Conservation (phyloP, 148 eudicot species). For the Salicornia ramosissima region DNA sequence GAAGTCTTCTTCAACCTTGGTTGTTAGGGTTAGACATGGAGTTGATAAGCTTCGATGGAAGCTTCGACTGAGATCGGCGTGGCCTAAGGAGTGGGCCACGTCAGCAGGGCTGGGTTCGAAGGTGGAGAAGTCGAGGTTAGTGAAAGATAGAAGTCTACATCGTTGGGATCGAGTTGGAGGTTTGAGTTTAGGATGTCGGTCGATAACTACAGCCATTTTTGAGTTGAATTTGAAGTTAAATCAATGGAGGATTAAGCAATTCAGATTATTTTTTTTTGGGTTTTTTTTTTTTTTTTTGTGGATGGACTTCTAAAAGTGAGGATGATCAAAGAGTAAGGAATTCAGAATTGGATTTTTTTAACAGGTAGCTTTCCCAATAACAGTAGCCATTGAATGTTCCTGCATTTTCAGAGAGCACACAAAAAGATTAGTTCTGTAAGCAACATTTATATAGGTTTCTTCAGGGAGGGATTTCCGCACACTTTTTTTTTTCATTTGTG, state of each 20-base stretch:
- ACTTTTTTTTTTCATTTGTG: no score
- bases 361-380: conserved; percentile 35
- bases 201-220: conserved; percentile 72
- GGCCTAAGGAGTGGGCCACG: conserved; percentile 40
- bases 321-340: conserved; percentile 38
- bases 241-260: conserved; percentile 30
- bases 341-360: conserved; percentile 28
- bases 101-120: conserved; percentile 48
- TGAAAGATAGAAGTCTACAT: conserved; percentile 69
- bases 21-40: conserved; percentile 65
- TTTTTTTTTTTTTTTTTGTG: no score
- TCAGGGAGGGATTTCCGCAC: no score
- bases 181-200: conserved; percentile 59
- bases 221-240: conserved; percentile 28
- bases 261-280: conserved; percentile 21
- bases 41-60: conserved; percentile 80
- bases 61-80: conserved; percentile 35
- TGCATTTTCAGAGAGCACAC: neutral
- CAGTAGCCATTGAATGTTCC: conserved; percentile 43
- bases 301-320: conserved; percentile 12
- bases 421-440: neutral
- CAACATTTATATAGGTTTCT: neutral
- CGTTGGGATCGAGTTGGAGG: conserved; percentile 61
- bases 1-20: conserved; percentile 37
- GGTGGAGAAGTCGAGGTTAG: conserved; percentile 56